phyloP scores from a whole-genome alignment of 177 flowering plant genomes.

The Tripterygium wilfordii region DNA sequence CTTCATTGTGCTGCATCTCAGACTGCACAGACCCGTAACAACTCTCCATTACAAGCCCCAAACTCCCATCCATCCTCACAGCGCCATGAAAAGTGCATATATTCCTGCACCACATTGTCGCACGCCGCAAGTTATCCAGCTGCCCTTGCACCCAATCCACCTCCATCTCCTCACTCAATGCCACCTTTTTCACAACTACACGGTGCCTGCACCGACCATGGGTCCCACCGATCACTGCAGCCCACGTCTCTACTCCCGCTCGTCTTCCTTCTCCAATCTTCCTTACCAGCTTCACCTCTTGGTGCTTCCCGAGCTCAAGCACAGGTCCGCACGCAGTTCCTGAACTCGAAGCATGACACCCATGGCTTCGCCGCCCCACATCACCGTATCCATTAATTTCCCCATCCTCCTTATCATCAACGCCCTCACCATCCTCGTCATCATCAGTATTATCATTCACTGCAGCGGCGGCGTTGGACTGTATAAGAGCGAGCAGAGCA shows the following conservation, averaged over 20 bases:
- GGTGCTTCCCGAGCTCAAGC: slow-evolving; percentile 53
- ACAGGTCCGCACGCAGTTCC: slow-evolving; percentile 31
- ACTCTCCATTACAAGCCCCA: slow-evolving; percentile 78
- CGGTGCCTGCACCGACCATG: slow-evolving; percentile 50
- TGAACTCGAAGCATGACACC: slow-evolving; percentile 39
- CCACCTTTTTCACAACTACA: slow-evolving; percentile 82
- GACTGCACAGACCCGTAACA: slow-evolving; percentile 78
- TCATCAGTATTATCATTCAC: slow-evolving; percentile 31
- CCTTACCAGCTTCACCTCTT: slow-evolving; percentile 39
- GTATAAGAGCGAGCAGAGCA: slow-evolving; percentile 65
- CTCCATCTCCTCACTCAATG: slow-evolving; percentile 58
- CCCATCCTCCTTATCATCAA: slow-evolving; percentile 19
- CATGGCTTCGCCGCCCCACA: slow-evolving; percentile 23
- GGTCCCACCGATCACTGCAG: slow-evolving; percentile 36
- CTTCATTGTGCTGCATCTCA: slow-evolving; percentile 80
- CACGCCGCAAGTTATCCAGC: slow-evolving; percentile 62
- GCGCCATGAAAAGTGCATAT: slow-evolving; percentile 92
- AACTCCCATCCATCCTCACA: slow-evolving; percentile 43
- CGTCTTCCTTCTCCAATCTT: slow-evolving; percentile 59
- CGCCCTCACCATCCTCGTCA: slow-evolving; percentile 50
- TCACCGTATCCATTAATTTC: too few species aligned
- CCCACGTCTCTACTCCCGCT: slow-evolving; percentile 74
- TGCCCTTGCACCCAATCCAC: slow-evolving; percentile 68
- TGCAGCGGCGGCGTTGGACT: slow-evolving; percentile 16
- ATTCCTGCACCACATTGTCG: slow-evolving; percentile 95